Conservation (phyloP, 495 filamentous ascomycete genomes). For the Clavariopsis aquatica region DNA sequence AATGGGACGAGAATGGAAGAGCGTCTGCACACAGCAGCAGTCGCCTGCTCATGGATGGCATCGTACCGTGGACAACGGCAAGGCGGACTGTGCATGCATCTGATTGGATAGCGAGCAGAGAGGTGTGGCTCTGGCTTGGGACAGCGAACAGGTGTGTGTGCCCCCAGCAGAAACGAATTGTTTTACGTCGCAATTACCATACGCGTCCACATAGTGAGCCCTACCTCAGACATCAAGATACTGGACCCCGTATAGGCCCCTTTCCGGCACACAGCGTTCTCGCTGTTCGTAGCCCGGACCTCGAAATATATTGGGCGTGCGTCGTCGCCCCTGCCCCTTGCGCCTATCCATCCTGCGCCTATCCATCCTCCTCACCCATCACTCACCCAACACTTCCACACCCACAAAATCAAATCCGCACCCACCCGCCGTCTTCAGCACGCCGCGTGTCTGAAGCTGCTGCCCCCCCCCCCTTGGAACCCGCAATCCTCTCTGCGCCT, state of each 20-base stretch:
- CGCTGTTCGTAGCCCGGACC: neutral
- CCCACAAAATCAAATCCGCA: neutral
- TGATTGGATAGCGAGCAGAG: too few species aligned
- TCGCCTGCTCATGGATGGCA: neutral
- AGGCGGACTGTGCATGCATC: too few species aligned
- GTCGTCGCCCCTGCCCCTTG: slow-evolving; percentile 12
- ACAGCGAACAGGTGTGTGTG: too few species aligned
- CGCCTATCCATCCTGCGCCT: slow-evolving; percentile 18
- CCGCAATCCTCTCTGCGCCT: neutral
- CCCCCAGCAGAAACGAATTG: too few species aligned
- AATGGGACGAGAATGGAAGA: too few species aligned
- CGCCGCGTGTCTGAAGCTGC: neutral
- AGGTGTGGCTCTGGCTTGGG: neutral
- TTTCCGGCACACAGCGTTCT: neutral
- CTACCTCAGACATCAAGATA: too few species aligned
- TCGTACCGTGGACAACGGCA: too few species aligned
- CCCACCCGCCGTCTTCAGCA: too few species aligned
- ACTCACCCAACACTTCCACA: slow-evolving; percentile 14
- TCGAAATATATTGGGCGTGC: slow-evolving; percentile 3
- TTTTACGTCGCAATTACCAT: neutral
- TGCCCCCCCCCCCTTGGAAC: neutral
- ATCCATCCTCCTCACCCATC: slow-evolving; percentile 3
- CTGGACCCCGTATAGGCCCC: neutral
- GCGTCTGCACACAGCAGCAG: too few species aligned
- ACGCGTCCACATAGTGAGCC: neutral